Evolutionary conservation across 2,329 filamentous ascomycete species (phyloP).

Genomic region (Penicillium brevicompactum): DNA sequence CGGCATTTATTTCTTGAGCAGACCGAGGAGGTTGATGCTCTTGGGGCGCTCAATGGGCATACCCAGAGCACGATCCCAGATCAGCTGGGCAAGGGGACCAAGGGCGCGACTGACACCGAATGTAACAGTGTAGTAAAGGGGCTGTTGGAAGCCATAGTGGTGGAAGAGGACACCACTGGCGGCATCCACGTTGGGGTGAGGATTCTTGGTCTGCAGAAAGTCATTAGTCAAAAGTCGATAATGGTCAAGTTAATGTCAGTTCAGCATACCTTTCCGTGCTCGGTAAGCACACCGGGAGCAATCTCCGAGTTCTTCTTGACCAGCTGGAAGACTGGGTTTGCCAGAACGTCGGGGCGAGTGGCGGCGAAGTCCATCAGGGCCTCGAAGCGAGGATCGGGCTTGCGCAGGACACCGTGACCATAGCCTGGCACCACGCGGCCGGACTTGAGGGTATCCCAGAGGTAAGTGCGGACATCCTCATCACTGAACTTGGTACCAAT

Average conservation of each 20-base stretch:
- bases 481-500: constrained; percentile 79
- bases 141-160: constrained; percentile 97
- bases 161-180: constrained; percentile 94
- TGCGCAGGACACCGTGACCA: constrained; percentile 92
- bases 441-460: constrained; percentile 91
- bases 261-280: constrained; percentile 77
- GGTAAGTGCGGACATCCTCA: constrained; percentile 81
- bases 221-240: neutral
- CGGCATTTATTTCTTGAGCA: constrained; percentile 61
- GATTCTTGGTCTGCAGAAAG: constrained; percentile 75
- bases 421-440: constrained; percentile 94
- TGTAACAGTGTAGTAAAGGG: constrained; percentile 83
- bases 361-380: constrained; percentile 95
- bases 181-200: constrained; percentile 95
- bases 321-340: constrained; percentile 88
- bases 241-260: constrained; percentile 1
- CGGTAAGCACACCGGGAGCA: constrained; percentile 83
- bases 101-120: constrained; percentile 70
- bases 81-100: constrained; percentile 87
- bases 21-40: constrained; percentile 89
- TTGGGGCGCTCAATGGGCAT: constrained; percentile 97
- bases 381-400: constrained; percentile 95
- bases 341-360: constrained; percentile 78
- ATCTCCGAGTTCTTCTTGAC: constrained; percentile 92
- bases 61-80: constrained; percentile 93